Evolutionary conservation across 495 filamentous ascomycete species (phyloP).

Genomic region (Neurospora sp.): DNA sequence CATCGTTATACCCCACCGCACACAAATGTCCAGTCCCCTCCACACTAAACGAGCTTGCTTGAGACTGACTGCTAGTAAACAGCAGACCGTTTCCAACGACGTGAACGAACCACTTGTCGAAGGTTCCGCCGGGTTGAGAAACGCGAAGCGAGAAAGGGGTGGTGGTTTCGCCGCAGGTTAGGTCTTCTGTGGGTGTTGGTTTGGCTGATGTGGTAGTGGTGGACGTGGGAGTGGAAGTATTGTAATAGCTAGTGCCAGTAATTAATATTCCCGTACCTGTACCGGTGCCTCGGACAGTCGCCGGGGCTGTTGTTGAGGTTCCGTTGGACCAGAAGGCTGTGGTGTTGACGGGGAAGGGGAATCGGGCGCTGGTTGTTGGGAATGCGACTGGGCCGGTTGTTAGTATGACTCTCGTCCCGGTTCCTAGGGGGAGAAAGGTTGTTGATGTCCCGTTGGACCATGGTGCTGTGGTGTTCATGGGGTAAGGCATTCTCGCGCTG

Average conservation of each 20-base stretch:
- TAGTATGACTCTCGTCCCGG: background rate
- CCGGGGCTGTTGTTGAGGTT: background rate
- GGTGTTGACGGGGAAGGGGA: background rate
- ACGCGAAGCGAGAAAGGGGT: slow-evolving; percentile 18
- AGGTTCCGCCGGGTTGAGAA: slow-evolving; percentile 15
- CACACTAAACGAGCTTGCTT: slow-evolving; percentile 17
- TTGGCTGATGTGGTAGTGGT: slow-evolving; percentile 21
- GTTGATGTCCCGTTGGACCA: slow-evolving; percentile 1
- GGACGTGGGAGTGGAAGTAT: slow-evolving; percentile 17
- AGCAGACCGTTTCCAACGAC: slow-evolving; percentile 15
- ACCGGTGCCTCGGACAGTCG: background rate
- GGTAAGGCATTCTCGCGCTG: no score
- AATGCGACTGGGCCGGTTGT: background rate
- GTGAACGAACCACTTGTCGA: slow-evolving; percentile 18
- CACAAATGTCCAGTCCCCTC: slow-evolving; percentile 15
- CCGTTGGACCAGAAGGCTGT: slow-evolving; percentile 4
- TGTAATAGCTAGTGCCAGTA: background rate
- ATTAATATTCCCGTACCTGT: background rate
- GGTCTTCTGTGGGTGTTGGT: slow-evolving; percentile 14
- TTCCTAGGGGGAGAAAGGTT: background rate
- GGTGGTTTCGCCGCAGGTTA: slow-evolving; percentile 16
- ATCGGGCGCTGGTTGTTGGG: background rate
- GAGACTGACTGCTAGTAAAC: slow-evolving; percentile 7
- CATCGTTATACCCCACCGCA: slow-evolving; percentile 6
- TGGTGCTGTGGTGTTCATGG: background rate